phyloP scores from a whole-genome alignment of 129 eudicot genomes.

The Heracleum sosnowskyi region DNA sequence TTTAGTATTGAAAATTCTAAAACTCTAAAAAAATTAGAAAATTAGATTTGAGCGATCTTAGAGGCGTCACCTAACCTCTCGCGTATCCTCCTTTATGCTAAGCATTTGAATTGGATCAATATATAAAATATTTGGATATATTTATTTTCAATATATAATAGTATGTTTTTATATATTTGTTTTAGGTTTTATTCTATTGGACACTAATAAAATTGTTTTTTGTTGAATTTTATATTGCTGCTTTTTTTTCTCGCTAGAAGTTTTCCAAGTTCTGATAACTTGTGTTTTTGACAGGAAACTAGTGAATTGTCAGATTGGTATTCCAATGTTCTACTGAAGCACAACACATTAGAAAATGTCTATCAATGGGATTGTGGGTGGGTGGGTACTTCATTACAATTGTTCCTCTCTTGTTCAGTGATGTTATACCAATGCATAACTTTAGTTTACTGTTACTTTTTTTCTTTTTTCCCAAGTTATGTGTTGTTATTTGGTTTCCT shows the following conservation, averaged over 20 bases:
- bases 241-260: neutral
- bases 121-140: no score
- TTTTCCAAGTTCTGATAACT: neutral
- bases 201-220: neutral
- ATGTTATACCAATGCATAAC: neutral
- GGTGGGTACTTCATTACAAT: conserved; percentile 27
- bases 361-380: conserved; percentile 98
- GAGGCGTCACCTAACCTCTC: no score
- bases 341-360: conserved; percentile 82
- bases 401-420: neutral
- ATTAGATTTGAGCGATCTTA: no score
- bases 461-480: no score
- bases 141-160: no score
- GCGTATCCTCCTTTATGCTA: no score
- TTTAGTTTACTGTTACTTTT: neutral
- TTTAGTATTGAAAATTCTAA: no score
- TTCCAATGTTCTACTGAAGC: conserved; percentile 63
- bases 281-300: conserved; percentile 50
- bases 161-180: neutral
- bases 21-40: no score
- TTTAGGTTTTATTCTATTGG: neutral
- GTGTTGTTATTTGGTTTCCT: neutral
- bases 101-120: neutral
- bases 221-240: neutral
- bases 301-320: conserved; percentile 94